Evolutionary conservation across 768 basidiomycete genomes (phyloP), one percentile per base, ranked within the genome.

Genomic region (Mycena metata): DNA sequence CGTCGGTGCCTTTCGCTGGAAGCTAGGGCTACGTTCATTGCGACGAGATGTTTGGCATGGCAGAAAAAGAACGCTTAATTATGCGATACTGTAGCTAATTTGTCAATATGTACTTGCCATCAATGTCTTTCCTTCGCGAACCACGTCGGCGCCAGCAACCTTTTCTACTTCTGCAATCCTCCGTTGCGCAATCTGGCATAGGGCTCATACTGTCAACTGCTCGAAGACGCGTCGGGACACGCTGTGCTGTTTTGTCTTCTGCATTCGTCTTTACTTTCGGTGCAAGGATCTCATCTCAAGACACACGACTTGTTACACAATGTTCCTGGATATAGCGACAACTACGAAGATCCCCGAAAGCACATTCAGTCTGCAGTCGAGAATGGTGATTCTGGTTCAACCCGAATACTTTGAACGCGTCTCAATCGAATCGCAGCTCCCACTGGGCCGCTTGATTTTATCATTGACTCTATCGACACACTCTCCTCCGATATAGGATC

Each of bases 391-490:
- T 70, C 64, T n/a, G 13, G 30, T 33, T 57, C 55, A 47, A 58
- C 42, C 42, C 46, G n/a, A 33, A 15, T 42, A n/a, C 21, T 10
- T 19, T 55, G 33, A 46, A 64, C 51, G 64, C 58, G 56, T 70
- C 60, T 54, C 64, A 45, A 68, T 57, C 33, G 15, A 24, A 4
- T 49, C 39, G 60, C 73, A 86, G 86, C 78, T 51, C 72, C 83
- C 35, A 45, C 81, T 35, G 83, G 84, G 35, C 82, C 90, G n/a
- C 65, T 92, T 33, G 86, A 83, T 68, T 85, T 94, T 24, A 76
- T 92, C 58, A 83, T 96, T 41, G 95, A 96, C 76, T 92, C 92
- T 21, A 78, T 89, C 19, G 90, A 94, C 71, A 90, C 88, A 5
- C 78, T 95, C 24, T 75, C 84, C 6, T 81, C 86, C 12, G 91